Conservation (phyloP, 257 asterid species). For the Nicotiana otophora region DNA sequence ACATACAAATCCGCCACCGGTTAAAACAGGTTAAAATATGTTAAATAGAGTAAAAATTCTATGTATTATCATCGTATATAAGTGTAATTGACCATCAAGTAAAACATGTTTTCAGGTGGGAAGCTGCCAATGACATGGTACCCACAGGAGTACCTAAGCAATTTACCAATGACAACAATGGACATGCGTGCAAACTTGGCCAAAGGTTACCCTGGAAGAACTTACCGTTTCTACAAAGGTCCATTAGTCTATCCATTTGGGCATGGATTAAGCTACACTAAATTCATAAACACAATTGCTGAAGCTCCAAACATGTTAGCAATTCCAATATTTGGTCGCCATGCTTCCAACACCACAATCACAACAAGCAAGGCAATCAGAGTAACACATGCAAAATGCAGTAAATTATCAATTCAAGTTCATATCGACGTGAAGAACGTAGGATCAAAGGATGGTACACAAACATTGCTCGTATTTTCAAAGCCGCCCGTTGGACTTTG, state of each 20-base stretch:
- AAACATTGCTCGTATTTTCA: conserved; percentile 60
- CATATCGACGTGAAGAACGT: conserved; percentile 48
- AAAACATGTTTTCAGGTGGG: conserved; percentile 41
- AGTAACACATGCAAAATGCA: conserved; percentile 60
- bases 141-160: conserved; percentile 61
- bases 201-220: conserved; percentile 63
- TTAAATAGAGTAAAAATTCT: too few relatives aligned
- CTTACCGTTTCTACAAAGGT: conserved; percentile 72
- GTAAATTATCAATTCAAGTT: conserved; percentile 31
- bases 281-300: conserved; percentile 39
- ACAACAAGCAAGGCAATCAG: conserved; percentile 35
- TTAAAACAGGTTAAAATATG: too few relatives aligned
- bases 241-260: conserved; percentile 70
- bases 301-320: conserved; percentile 48
- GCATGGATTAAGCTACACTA: conserved; percentile 78
- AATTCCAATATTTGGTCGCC: conserved; percentile 54
- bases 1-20: too few relatives aligned
- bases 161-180: conserved; percentile 72
- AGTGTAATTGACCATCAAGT: background rate
- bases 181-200: conserved; percentile 58
- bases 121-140: conserved; percentile 94
- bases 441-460: conserved; percentile 55
- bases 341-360: conserved; percentile 29
- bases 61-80: too few relatives aligned
- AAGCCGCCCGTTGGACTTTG: conserved; percentile 46